These are phyloP conservation scores for Calonectria honghensis DNA, from an alignment of 2,329 filamentous ascomycete species.

Conservation along the genomic window DNA sequence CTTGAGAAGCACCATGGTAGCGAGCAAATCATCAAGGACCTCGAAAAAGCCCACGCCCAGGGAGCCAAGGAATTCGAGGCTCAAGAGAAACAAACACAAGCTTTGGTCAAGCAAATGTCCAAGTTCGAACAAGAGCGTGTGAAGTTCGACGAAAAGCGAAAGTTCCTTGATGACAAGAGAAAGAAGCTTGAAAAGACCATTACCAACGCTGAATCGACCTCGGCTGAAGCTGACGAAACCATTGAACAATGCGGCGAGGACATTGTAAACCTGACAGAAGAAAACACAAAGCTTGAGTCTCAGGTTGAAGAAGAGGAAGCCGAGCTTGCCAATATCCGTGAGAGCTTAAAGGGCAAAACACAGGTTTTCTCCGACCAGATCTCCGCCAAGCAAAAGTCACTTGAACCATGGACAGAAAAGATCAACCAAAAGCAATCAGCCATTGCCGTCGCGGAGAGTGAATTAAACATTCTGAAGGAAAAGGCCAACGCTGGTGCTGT, in stretches of 20 bases:
- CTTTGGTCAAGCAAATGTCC: conserved; percentile 88
- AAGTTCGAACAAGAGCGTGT: conserved; percentile 97
- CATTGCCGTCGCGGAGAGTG: conserved; percentile 95
- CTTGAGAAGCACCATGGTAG: conserved; percentile 93
- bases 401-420: conserved; percentile 97
- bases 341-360: conserved; percentile 94
- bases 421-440: conserved; percentile 97
- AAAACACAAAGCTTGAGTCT: conserved; percentile 85
- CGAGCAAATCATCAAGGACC: conserved; percentile 90
- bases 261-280: conserved; percentile 83
- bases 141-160: conserved; percentile 98
- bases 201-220: conserved; percentile 83
- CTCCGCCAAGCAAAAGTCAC: conserved; percentile 90
- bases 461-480: conserved; percentile 92
- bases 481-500: conserved; percentile 91
- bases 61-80: conserved; percentile 89
- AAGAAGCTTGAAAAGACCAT: conserved; percentile 96
- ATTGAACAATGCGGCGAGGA: conserved; percentile 87
- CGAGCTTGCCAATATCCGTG: conserved; percentile 88
- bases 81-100: conserved; percentile 88
- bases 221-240: conserved; percentile 83
- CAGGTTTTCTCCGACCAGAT: conserved; percentile 96
- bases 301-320: conserved; percentile 86
- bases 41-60: conserved; percentile 89
- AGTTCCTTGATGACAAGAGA: conserved; percentile 91